Evolutionary conservation across 176 grass and related monocot genomes (phyloP), one percentile per base, ranked within the genome.

Genomic region (Pontederia paniculata): DNA sequence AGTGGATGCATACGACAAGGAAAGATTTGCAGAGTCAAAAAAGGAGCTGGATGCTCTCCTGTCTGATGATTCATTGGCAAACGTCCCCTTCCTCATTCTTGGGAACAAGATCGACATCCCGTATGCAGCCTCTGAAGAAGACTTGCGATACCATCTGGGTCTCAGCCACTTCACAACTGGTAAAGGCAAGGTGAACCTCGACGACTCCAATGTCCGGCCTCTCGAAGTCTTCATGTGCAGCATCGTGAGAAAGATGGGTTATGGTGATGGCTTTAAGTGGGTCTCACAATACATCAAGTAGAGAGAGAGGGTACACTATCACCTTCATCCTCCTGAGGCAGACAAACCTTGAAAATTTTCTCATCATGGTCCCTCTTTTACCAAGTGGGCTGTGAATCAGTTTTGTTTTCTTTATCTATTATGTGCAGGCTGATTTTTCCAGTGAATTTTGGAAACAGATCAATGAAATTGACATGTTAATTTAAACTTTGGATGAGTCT

Each of bases 221-320:
- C 53, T 94, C 0, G 88, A 94, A 55, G 80, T 94, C 28, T 94
- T 94, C 80, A 94, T 94, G 88, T 94, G 88, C 77, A 83, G 83
- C 48, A 66, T 94, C 5, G 88, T 94, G 14, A 69, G 83, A 43
- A 94, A 94, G 79, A 94, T 94, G 88, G 83, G 88, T 9, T 94
- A 94, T 0, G 80, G 88, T 0, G 88, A 94, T 0, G 88, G 83
- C 10, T 94, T 94, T 71, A 94, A 81, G 70, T 94, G 88, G 88
- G 16, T 94, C 60, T 88, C 83, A 0, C 88, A 88, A 66, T 94
- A 94, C 60, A 88, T 94, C 66, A 83, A 88, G 58, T 94, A 83
- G 74, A 31, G 17, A 3, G 17, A 12, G 3, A 43, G 28, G 5
- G 28, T 37, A 5, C 0, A 6, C 7, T 5, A 6, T 37, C 5